phyloP scores from a whole-genome alignment of 257 asterid species.

The Solanum appendiculatum region DNA sequence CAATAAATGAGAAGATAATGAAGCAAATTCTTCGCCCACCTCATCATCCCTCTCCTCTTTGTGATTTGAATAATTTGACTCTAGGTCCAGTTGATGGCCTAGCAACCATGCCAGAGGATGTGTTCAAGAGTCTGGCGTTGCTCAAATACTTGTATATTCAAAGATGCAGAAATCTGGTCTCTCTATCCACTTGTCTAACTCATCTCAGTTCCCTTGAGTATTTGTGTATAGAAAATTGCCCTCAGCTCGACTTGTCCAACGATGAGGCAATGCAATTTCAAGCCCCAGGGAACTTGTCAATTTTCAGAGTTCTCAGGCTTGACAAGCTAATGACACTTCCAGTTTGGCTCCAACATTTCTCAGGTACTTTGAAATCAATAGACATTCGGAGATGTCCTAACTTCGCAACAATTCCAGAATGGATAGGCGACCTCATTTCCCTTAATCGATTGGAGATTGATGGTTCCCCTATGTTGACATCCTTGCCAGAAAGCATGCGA shows the following conservation, averaged over 20 bases:
- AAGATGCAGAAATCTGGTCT: neutral
- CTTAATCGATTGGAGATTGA: neutral
- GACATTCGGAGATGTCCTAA: neutral
- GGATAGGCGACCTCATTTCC: neutral
- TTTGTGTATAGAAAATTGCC: neutral
- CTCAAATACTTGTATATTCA: neutral
- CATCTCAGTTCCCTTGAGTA: neutral
- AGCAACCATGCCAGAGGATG: neutral
- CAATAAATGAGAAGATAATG: neutral
- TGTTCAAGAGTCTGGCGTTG: neutral
- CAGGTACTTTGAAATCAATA: neutral
- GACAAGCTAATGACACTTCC: neutral
- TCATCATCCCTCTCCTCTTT: neutral
- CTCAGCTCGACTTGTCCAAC: neutral
- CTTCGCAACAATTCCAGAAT: neutral
- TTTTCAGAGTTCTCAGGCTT: neutral
- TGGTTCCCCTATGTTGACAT: neutral
- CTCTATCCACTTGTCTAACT: neutral
- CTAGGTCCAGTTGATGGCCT: neutral
- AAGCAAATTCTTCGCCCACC: neutral
- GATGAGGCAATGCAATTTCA: neutral
- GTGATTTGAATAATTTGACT: neutral
- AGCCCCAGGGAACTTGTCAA: neutral
- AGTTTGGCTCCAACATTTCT: neutral
- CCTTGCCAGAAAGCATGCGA: neutral